These are phyloP conservation scores for Leishmania braziliensis DNA, from an alignment of 208 protist genomes.

Conservation along the genomic window DNA sequence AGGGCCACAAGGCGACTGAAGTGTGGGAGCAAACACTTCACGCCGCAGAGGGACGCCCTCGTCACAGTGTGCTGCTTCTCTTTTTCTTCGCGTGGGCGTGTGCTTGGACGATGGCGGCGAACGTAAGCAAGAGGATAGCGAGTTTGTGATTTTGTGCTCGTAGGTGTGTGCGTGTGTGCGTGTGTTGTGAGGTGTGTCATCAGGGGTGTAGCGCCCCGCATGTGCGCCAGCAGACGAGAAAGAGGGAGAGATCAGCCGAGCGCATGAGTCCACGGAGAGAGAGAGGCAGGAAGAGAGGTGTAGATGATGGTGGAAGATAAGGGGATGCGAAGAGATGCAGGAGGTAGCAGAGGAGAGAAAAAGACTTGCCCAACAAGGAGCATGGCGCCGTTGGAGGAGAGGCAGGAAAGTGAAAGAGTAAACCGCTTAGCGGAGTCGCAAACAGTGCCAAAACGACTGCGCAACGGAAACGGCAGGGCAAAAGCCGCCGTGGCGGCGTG, in stretches of 20 bases:
- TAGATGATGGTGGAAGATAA: neutral
- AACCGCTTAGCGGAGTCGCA: neutral
- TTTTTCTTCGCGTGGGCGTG: neutral
- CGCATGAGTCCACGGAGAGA: neutral
- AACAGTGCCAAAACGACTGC: neutral
- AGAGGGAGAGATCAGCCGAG: neutral
- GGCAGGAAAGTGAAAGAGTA: too few relatives aligned
- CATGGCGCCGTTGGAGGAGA: neutral
- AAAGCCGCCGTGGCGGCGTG: neutral
- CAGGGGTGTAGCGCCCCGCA: neutral
- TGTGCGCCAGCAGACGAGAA: neutral
- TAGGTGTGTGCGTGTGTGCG: neutral
- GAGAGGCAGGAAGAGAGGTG: neutral
- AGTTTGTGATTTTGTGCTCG: neutral
- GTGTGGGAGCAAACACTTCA: neutral
- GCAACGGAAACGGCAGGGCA: neutral
- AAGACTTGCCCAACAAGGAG: neutral
- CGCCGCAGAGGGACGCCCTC: conserved; percentile 3
- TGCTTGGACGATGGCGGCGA: neutral
- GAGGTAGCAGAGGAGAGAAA: neutral
- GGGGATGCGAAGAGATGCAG: neutral
- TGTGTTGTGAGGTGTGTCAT: neutral
- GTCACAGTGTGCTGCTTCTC: neutral
- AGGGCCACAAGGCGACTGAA: neutral
- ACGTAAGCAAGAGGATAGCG: neutral